phyloP scores from a whole-genome alignment of 352 stramenopile genomes.

The Hyaloperonospora arabidopsidis region DNA sequence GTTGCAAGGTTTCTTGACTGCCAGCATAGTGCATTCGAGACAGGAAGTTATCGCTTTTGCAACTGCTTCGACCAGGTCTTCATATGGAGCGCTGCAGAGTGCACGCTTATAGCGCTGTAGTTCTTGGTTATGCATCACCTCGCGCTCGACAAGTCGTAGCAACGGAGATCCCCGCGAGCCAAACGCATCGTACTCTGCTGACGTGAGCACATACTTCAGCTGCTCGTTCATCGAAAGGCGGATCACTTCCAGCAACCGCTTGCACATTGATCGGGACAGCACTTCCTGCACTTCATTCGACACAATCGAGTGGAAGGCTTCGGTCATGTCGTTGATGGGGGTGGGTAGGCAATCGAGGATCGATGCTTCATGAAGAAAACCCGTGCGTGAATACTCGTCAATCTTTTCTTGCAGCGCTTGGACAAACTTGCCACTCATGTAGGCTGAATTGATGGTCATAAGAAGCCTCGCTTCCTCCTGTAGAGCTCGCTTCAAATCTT shows the following conservation, averaged over 20 bases:
- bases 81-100: conserved; percentile 54
- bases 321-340: conserved; percentile 54
- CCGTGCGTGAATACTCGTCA: conserved; percentile 33
- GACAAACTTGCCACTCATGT: conserved; percentile 73
- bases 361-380: conserved; percentile 45
- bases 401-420: conserved; percentile 53
- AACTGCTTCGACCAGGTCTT: conserved; percentile 56
- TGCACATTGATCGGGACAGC: conserved; percentile 38
- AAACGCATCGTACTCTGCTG: conserved; percentile 57
- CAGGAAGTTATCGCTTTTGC: conserved; percentile 50
- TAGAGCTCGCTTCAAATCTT: conserved; percentile 50
- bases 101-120: conserved; percentile 52
- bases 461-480: conserved; percentile 75
- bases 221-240: conserved; percentile 39
- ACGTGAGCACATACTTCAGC: conserved; percentile 58
- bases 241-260: conserved; percentile 37
- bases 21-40: conserved; percentile 46
- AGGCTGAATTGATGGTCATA: conserved; percentile 85
- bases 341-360: conserved; percentile 73
- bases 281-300: conserved; percentile 65
- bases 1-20: conserved; percentile 59
- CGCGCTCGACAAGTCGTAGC: conserved; percentile 50
- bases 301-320: conserved; percentile 66
- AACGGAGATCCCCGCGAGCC: conserved; percentile 57
- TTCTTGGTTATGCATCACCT: conserved; percentile 61